Conservation (phyloP, 306 rosid genomes). For the Inga laurina region DNA sequence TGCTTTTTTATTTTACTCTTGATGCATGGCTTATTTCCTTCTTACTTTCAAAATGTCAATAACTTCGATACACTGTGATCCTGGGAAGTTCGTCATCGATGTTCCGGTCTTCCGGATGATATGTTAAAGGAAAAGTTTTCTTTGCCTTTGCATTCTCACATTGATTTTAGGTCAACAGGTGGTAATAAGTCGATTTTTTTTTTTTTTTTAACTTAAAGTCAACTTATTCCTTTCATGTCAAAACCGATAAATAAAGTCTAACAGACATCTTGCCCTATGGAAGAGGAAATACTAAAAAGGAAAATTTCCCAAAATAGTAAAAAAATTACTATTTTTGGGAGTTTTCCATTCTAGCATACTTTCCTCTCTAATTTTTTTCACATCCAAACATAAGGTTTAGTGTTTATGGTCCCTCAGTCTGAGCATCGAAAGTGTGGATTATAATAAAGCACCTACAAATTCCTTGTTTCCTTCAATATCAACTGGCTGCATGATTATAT, state of each 20-base stretch:
- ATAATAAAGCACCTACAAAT: background rate
- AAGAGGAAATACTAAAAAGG: too few species aligned
- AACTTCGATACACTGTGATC: conserved; percentile 54
- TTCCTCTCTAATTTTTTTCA: too few species aligned
- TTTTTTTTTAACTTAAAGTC: background rate
- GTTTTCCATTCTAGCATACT: too few species aligned
- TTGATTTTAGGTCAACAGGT: background rate
- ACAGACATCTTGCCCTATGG: background rate
- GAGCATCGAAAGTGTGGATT: background rate
- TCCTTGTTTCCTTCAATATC: background rate
- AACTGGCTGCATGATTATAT: background rate
- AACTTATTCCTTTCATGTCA: background rate
- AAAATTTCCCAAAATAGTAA: too few species aligned
- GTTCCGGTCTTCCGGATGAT: background rate
- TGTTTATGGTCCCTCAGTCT: background rate
- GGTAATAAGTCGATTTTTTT: background rate
- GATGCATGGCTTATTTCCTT: conserved; percentile 15
- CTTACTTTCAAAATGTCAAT: conserved; percentile 49
- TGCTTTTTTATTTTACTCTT: background rate
- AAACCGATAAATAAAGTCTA: background rate
- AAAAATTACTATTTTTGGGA: too few species aligned
- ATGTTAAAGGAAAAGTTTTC: background rate
- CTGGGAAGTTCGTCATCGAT: conserved; percentile 42
- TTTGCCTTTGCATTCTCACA: conserved; percentile 2
- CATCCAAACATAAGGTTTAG: too few species aligned